These are phyloP conservation scores for Lagenaria siceraria DNA, from an alignment of 306 rosid genomes.

Conservation along the genomic window DNA sequence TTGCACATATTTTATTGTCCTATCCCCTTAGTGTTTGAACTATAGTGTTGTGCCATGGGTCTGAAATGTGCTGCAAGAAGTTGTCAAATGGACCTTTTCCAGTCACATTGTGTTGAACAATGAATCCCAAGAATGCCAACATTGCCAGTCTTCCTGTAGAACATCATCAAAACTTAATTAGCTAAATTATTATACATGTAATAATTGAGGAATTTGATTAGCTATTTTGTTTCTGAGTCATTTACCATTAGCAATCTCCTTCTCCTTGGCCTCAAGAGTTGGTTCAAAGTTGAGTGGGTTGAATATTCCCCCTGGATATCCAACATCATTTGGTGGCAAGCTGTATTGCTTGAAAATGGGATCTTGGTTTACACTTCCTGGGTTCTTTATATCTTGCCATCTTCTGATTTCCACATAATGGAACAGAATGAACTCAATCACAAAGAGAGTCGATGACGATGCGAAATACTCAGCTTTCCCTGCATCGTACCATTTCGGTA, in stretches of 20 bases:
- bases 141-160: constrained; percentile 87
- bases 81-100: constrained; percentile 94
- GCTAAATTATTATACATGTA: background rate
- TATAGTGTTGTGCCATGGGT: constrained; percentile 99
- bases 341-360: constrained; percentile 98
- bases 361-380: constrained; percentile 91
- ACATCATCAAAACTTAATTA: background rate
- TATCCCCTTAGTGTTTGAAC: constrained; percentile 42
- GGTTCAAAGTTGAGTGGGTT: constrained; percentile 98
- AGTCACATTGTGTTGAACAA: constrained; percentile 80
- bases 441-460: constrained; percentile 85
- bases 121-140: constrained; percentile 93
- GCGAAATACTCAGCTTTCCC: constrained; percentile 88
- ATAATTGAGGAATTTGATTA: background rate
- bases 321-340: constrained; percentile 62
- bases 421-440: constrained; percentile 92
- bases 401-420: constrained; percentile 94
- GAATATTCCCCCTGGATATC: constrained; percentile 89
- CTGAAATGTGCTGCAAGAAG: constrained; percentile 86
- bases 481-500: constrained; percentile 87
- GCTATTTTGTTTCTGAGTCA: background rate
- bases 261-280: constrained; percentile 84
- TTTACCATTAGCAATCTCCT: constrained; percentile 87
- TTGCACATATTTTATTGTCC: background rate
- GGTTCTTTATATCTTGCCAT: constrained; percentile 99